A percentile compares a stretch with the other conserved stretches of the same genome.
These are phyloP conservation scores for Trichoderma breve DNA, from an alignment of 2,329 filamentous ascomycete species.

Conservation along the genomic window DNA sequence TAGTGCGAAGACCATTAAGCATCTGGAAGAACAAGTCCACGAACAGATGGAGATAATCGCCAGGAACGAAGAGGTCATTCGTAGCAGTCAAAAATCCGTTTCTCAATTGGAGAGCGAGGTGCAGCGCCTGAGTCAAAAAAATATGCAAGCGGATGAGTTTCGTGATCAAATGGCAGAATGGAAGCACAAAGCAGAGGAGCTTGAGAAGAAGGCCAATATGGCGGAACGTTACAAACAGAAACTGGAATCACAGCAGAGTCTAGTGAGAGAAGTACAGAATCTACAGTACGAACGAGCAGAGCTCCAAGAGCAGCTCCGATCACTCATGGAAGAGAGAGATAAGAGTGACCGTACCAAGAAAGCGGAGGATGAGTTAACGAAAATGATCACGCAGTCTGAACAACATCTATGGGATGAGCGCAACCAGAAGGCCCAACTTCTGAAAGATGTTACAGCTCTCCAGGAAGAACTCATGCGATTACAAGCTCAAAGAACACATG, in stretches of 20 bases:
- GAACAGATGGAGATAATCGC: constrained; percentile 72
- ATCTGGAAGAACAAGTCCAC: constrained; percentile 56
- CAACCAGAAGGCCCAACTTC: constrained; percentile 46
- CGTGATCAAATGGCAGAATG: constrained; percentile 61
- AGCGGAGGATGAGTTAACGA: constrained; percentile 41
- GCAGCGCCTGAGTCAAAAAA: constrained; percentile 44
- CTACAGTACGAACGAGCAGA: constrained; percentile 56
- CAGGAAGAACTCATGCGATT: constrained; percentile 49
- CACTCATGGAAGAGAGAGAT: constrained; percentile 38
- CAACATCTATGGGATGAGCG: constrained; percentile 44
- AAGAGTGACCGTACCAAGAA: constrained; percentile 35
- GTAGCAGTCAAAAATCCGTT: constrained; percentile 34
- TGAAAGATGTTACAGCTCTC: constrained; percentile 45
- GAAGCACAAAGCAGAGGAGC: constrained; percentile 56
- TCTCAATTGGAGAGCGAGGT: constrained; percentile 60
- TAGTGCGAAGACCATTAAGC: constrained; percentile 51
- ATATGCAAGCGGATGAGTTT: constrained; percentile 50
- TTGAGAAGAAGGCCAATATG: constrained; percentile 62
- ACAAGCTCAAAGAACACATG: constrained; percentile 46
- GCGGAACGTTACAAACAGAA: constrained; percentile 63
- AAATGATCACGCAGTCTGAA: constrained; percentile 43
- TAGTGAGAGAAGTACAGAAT: constrained; percentile 55
- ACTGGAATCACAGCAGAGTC: constrained; percentile 54
- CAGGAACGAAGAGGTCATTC: constrained; percentile 56
- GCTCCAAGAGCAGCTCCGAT: constrained; percentile 47